phyloP scores from a whole-genome alignment of 768 basidiomycete genomes.

The Russula griseocarnosa region DNA sequence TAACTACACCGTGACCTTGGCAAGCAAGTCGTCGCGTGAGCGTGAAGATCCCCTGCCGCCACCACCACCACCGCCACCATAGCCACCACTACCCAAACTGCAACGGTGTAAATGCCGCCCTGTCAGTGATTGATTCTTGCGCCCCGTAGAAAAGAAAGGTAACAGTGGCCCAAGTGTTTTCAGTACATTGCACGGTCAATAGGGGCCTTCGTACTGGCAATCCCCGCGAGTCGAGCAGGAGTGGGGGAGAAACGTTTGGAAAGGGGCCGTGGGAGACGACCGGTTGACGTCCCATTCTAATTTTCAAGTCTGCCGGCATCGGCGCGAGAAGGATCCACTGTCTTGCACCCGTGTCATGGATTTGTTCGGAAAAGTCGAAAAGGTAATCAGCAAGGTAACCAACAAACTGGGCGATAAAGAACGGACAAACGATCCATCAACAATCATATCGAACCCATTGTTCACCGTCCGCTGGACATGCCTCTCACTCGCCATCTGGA shows the following conservation, averaged over 20 bases:
- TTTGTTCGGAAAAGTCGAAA: background rate
- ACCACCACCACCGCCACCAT: too few species aligned
- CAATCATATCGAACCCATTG: background rate
- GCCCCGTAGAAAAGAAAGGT: too few species aligned
- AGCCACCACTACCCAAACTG: too few species aligned
- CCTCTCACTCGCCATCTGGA: background rate
- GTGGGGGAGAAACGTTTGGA: constrained; percentile 17
- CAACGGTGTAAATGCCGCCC: too few species aligned
- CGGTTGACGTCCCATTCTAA: background rate
- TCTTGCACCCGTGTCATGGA: background rate
- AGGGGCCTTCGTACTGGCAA: constrained; percentile 13
- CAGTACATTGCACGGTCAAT: too few species aligned
- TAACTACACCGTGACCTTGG: too few species aligned
- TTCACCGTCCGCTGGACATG: background rate
- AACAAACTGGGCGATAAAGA: background rate
- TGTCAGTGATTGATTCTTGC: too few species aligned
- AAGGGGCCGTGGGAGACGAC: background rate
- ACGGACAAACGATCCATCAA: background rate
- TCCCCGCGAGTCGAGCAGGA: constrained; percentile 16
- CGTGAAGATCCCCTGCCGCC: too few species aligned
- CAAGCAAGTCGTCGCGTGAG: too few species aligned
- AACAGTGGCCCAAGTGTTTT: too few species aligned
- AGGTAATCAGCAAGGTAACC: background rate
- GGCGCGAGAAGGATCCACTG: background rate
- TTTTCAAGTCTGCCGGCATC: background rate